A percentile compares a stretch with the other conserved stretches of the same genome.
Evolutionary conservation across 495 filamentous ascomycete species (phyloP).

Genomic region (Hypoxylon crocopeplum): DNA sequence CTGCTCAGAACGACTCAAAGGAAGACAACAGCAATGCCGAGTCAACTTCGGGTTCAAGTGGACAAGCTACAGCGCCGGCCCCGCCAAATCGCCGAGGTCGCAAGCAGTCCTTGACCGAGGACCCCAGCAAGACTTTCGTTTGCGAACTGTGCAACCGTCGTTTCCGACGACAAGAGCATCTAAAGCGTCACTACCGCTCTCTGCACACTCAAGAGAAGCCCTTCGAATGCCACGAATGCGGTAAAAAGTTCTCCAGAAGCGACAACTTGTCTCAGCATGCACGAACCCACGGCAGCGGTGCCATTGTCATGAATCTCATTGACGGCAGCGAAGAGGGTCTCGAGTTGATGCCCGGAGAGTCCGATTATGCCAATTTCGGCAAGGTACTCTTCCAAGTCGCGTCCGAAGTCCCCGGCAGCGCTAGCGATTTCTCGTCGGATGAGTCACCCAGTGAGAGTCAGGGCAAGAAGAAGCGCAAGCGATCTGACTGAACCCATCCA

Average conservation of each 20-base stretch:
- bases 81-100: slow-evolving; percentile 91
- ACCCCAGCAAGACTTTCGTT: slow-evolving; percentile 97
- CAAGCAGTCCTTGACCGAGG: slow-evolving; percentile 98
- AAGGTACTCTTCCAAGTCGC: slow-evolving; percentile 79
- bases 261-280: slow-evolving; percentile 98
- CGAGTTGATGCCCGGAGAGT: slow-evolving; percentile 58
- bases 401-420: slow-evolving; percentile 68
- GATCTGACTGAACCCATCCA: slow-evolving; percentile 53
- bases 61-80: slow-evolving; percentile 54
- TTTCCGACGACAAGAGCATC: slow-evolving; percentile 97
- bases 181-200: slow-evolving; percentile 98
- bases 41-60: slow-evolving; percentile 31
- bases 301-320: slow-evolving; percentile 87
- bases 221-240: slow-evolving; percentile 95
- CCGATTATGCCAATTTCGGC: slow-evolving; percentile 68
- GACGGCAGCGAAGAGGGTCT: slow-evolving; percentile 64
- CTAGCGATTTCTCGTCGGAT: slow-evolving; percentile 59
- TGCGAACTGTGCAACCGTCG: slow-evolving; percentile 95
- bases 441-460: slow-evolving; percentile 60
- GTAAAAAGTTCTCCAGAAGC: slow-evolving; percentile 98
- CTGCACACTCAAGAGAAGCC: slow-evolving; percentile 99
- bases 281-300: slow-evolving; percentile 88
- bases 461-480: slow-evolving; percentile 79
- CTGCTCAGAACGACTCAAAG: slow-evolving; percentile 36
- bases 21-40: slow-evolving; percentile 35